Percentiles rank a stretch among this genome's conserved stretches.
These are phyloP conservation scores for Fusarium equiseti DNA, from an alignment of 2,329 filamentous ascomycete species.

Conservation along the genomic window DNA sequence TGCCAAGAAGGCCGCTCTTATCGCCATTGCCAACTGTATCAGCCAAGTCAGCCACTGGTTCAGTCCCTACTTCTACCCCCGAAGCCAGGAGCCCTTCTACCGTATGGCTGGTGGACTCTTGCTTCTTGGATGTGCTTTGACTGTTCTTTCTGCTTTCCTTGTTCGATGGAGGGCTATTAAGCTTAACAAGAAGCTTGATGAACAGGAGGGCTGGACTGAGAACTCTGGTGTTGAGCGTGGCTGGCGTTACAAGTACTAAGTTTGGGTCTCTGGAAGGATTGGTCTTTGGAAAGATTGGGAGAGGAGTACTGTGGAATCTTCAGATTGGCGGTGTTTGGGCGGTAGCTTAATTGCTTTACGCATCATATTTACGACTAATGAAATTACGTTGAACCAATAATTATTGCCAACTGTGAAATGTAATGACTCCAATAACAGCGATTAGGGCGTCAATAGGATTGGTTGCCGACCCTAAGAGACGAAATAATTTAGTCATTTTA, in stretches of 20 bases:
- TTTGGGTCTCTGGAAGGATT: no score
- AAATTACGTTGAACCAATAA: neutral
- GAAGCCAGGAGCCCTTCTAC: conserved; percentile 49
- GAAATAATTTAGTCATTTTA: accelerated
- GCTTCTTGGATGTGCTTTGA: conserved; percentile 12
- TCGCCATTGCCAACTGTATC: conserved; percentile 58
- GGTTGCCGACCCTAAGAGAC: no score
- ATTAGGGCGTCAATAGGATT: no score
- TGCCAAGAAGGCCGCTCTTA: conserved; percentile 57
- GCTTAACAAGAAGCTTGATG: conserved; percentile 31
- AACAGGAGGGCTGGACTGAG: conserved; percentile 26
- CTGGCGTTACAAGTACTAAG: conserved; percentile 32
- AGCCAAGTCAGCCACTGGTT: conserved; percentile 58
- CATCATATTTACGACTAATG: conserved; percentile 13
- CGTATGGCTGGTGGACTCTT: conserved; percentile 46
- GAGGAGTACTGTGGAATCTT: accelerated
- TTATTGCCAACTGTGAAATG: accelerated
- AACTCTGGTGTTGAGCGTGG: conserved; percentile 31
- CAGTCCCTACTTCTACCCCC: conserved; percentile 55
- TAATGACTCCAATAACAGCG: no score
- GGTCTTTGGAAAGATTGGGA: neutral
- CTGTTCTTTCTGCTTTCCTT: conserved; percentile 10
- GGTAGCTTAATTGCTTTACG: neutral
- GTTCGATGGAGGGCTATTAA: conserved; percentile 5
- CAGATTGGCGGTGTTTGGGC: neutral